Evolutionary conservation across 306 rosid species (phyloP).

Genomic region (Inga leiocalycina): DNA sequence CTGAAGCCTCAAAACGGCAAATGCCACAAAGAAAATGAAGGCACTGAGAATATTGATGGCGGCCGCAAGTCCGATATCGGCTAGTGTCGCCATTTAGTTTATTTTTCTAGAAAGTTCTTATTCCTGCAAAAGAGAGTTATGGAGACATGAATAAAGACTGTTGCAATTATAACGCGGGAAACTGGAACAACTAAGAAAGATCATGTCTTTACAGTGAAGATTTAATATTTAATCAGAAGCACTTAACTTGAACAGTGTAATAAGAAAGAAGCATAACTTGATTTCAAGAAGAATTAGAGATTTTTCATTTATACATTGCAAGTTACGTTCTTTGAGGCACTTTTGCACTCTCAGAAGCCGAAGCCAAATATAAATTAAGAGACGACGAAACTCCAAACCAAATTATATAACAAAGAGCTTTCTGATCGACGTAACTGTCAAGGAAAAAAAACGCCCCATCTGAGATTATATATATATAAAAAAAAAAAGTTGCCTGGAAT

Average conservation of each 20-base stretch:
- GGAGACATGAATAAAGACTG: neutral
- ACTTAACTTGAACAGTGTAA: neutral
- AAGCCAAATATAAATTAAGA: neutral
- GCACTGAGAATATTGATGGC: conserved; percentile 78
- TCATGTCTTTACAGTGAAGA: neutral
- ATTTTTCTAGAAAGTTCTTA: neutral
- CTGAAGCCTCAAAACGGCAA: conserved; percentile 92
- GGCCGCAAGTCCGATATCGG: conserved; percentile 79
- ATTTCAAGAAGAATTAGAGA: neutral
- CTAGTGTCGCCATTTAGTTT: conserved; percentile 68
- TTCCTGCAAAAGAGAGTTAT: conserved; percentile 44
- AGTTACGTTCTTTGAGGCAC: neutral
- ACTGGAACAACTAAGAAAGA: conserved; percentile 21
- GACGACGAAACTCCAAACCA: conserved; percentile 1
- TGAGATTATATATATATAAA: neutral
- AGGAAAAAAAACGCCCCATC: neutral
- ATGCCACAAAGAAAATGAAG: conserved; percentile 69
- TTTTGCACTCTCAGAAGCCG: neutral
- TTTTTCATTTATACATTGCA: neutral
- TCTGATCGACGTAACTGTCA: neutral
- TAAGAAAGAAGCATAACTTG: neutral
- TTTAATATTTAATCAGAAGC: neutral
- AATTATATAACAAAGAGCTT: neutral
- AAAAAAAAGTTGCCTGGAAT: neutral
- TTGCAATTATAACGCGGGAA: conserved; percentile 13